These are phyloP conservation scores for Ilyonectria destructans DNA, from an alignment of 2,329 filamentous ascomycete genomes.

Conservation along the genomic window DNA sequence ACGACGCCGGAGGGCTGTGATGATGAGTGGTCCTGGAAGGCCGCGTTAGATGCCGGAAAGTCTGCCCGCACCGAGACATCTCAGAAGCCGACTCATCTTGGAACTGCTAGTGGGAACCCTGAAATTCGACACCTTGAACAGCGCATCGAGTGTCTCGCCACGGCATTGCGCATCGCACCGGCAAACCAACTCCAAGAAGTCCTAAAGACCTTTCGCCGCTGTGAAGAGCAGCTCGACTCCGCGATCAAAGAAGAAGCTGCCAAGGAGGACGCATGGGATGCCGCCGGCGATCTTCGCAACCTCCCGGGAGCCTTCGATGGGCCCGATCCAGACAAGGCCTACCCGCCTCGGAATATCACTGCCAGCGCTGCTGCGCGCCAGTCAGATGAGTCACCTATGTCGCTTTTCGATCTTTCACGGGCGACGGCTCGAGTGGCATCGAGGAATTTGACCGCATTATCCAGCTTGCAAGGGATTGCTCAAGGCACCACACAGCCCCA, in stretches of 20 bases:
- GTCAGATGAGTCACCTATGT: conserved; percentile 74
- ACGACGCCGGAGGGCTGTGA: conserved; percentile 39
- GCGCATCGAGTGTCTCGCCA: conserved; percentile 84
- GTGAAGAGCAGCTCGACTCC: conserved; percentile 82
- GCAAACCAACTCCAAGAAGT: conserved; percentile 81
- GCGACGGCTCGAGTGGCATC: conserved; percentile 74
- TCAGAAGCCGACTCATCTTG: conserved; percentile 71
- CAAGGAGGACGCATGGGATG: conserved; percentile 80
- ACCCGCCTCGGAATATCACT: conserved; percentile 53
- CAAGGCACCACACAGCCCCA: conserved; percentile 41
- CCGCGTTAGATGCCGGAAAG: conserved; percentile 84
- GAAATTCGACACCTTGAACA: conserved; percentile 84
- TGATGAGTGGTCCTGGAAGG: conserved; percentile 84
- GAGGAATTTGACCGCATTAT: conserved; percentile 71
- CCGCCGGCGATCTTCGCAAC: conserved; percentile 72
- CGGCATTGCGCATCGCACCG: conserved; percentile 83
- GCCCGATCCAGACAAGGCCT: conserved; percentile 44
- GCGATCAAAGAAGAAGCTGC: conserved; percentile 78
- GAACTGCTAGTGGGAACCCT: conserved; percentile 72
- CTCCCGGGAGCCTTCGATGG: conserved; percentile 71
- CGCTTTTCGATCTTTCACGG: conserved; percentile 75
- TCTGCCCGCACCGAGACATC: conserved; percentile 74
- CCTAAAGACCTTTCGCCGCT: conserved; percentile 81
- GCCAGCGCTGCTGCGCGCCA: conserved; percentile 55
- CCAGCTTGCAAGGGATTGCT: conserved; percentile 62